Percentiles rank a stretch among this genome's conserved stretches.
Conservation (phyloP, 2,329 filamentous ascomycete species). For the Diaporthe vaccinii region DNA sequence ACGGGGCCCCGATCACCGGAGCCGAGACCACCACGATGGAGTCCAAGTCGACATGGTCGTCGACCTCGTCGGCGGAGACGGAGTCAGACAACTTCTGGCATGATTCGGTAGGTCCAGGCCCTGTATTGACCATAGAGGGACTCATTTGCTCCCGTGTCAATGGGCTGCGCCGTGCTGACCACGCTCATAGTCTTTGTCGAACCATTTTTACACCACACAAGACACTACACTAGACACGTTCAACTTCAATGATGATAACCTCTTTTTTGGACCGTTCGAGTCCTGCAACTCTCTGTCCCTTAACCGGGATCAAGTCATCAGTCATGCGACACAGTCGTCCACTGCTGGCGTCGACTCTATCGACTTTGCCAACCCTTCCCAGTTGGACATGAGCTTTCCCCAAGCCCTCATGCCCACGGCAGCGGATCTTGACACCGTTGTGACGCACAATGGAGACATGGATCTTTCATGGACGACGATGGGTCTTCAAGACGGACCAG, state of each 20-base stretch:
- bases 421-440: conserved; percentile 8
- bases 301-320: conserved; percentile 22
- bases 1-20: conserved; percentile 22
- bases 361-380: conserved; percentile 37
- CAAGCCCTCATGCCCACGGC: background rate
- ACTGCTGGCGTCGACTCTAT: conserved; percentile 35
- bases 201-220: conserved; percentile 41
- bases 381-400: conserved; percentile 9
- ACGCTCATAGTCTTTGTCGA: conserved; percentile 29
- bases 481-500: conserved; percentile 11
- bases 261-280: conserved; percentile 38
- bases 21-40: conserved; percentile 28
- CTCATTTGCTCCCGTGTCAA: background rate
- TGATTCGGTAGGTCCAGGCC: conserved; percentile 35
- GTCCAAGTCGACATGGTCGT: conserved; percentile 38
- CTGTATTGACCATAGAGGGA: background rate
- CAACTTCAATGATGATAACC: conserved; percentile 39
- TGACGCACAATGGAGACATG: conserved; percentile 4
- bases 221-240: conserved; percentile 31
- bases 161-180: conserved; percentile 10
- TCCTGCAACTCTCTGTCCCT: conserved; percentile 34
- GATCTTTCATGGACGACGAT: conserved; percentile 36
- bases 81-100: conserved; percentile 40
- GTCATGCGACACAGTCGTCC: conserved; percentile 27
- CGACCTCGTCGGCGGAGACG: conserved; percentile 40